Evolutionary conservation across 306 rosid genomes (phyloP).

Genomic region (Prunus padus): DNA sequence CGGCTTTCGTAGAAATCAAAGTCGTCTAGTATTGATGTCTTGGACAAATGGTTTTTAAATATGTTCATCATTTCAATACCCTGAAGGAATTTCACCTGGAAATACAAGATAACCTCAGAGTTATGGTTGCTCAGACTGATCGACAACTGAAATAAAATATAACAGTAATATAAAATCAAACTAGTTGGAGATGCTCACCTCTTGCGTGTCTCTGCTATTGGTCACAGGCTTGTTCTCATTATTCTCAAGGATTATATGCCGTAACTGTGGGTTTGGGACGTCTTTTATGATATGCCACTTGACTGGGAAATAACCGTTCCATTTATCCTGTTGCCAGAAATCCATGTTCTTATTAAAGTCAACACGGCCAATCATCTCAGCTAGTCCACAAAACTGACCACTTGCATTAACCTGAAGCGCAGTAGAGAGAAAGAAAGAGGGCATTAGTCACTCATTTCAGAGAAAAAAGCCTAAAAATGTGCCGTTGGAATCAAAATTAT

Average conservation of each 20-base stretch:
- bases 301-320: constrained; percentile 84
- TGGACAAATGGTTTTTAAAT: constrained; percentile 50
- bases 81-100: constrained; percentile 59
- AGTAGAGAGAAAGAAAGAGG: constrained; percentile 1
- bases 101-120: constrained; percentile 20
- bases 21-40: constrained; percentile 72
- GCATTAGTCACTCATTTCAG: not conserved
- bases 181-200: constrained; percentile 40
- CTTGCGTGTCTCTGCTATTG: constrained; percentile 89
- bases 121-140: not conserved
- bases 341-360: constrained; percentile 78
- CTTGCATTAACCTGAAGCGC: constrained; percentile 75
- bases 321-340: constrained; percentile 92
- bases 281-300: constrained; percentile 87
- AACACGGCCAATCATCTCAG: constrained; percentile 79
- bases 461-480: not conserved
- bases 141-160: not conserved
- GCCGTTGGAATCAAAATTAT: constrained; percentile 3
- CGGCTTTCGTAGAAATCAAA: constrained; percentile 81
- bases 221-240: constrained; percentile 85
- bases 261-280: constrained; percentile 69
- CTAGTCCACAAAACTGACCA: constrained; percentile 90
- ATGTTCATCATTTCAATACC: constrained; percentile 64
- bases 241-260: constrained; percentile 78
- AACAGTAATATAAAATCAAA: not conserved